Base-by-base conservation (phyloP, 2,329 filamentous ascomycete species). In the Fusarium acutatum region DNA sequence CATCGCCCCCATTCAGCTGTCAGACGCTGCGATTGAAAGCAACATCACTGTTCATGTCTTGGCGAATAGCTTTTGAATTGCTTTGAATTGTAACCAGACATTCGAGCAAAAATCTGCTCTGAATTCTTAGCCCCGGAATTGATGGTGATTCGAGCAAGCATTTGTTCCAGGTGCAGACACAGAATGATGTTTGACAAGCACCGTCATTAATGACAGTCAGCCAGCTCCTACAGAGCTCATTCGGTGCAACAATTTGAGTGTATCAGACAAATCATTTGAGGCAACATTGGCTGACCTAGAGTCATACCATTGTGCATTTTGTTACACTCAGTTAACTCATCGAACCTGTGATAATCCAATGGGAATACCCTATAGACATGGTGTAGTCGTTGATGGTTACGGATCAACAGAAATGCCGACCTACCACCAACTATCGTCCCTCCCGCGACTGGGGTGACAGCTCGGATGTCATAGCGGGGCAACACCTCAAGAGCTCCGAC, bases 381-480 rank as follows among this genome's bases (percentile, higher is more conserved):
- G 10, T 35, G 12, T 2, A 34, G 26, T 15, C 9, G 1, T 6
- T 6, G 9, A 5, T 5, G 1, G 7, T 2, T 5, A 20, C 71
- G 71, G 71, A 74, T 40, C 38, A 73, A 74, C 13, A 20, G 28
- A 64, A 59, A 10, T 1, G 12, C 71, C 72, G 59, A 5, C 6
- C 5, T 17, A 26, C 24, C 24, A n/a, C 28, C n/a, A 43, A 64
- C 49, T n/a, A 64, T 50, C 32, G 28, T 57, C 46, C 56, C 60
- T 28, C 32, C 62, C 40, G 24, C 52, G 14, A n/a, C 53, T 32
- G 53, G 38, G 59, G 62, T 41, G 57, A 38, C 50, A 67, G 73
- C 69, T 74, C 63, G 57, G 63, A 78, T 77, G 74, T 73, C 76
- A 76, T 77, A 72, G 76, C 73, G 76, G 76, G 76, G 76, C 72